Conservation (phyloP, 257 asterid species). For the Capsicum rhomboideum region DNA sequence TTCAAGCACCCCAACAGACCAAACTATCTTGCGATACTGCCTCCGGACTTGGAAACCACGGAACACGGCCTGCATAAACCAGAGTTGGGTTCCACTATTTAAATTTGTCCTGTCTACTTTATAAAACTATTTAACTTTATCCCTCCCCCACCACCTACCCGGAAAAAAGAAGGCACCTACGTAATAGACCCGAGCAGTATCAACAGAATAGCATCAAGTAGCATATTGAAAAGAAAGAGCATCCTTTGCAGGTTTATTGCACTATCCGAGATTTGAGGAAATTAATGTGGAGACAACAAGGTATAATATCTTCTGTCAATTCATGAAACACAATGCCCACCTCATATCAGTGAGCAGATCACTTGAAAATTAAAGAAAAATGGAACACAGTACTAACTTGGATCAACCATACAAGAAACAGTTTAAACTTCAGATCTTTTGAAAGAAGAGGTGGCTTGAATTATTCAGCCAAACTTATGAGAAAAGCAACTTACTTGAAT, state of each 20-base stretch:
- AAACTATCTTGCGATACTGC: constrained; percentile 66
- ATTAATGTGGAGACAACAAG: not conserved
- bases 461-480: not conserved
- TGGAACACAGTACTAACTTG: not conserved
- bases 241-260: not conserved
- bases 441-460: not conserved
- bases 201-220: not conserved
- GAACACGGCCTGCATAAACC: constrained; percentile 53
- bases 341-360: not conserved
- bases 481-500: constrained; percentile 58
- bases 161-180: not conserved
- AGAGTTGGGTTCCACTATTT: not conserved
- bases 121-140: not conserved
- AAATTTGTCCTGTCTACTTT: not conserved
- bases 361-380: not conserved
- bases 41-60: constrained; percentile 77
- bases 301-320: not conserved
- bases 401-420: not conserved
- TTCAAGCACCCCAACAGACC: constrained; percentile 95
- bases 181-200: not conserved
- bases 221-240: not conserved
- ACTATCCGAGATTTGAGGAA: not conserved
- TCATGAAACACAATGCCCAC: not conserved
- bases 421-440: not conserved
- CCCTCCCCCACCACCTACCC: not conserved